Evolutionary conservation across 2,329 filamentous ascomycete species (phyloP).

Genomic region (Colletotrichum musicola): DNA sequence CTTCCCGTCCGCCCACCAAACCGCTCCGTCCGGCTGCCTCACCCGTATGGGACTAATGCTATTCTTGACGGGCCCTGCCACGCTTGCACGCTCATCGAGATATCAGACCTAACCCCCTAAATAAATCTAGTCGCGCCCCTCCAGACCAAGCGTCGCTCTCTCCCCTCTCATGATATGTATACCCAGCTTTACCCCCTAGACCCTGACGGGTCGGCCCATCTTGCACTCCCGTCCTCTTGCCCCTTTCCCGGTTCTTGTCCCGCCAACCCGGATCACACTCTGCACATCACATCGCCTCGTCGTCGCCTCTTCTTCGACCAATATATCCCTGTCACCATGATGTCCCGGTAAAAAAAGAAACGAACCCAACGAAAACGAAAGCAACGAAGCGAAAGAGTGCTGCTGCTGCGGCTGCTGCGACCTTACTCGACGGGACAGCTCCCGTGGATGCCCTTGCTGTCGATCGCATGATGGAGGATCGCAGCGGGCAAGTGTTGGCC

Average conservation of each 20-base stretch:
- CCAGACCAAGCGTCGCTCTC: not conserved
- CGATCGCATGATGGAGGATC: constrained; percentile 36
- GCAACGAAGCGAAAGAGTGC: not conserved
- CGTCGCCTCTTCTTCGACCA: constrained; percentile 2
- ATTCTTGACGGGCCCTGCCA: constrained; percentile 20
- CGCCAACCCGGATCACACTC: constrained; percentile 20
- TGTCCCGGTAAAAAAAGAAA: constrained; percentile 17
- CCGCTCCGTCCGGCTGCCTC: constrained; percentile 3
- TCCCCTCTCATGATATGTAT: constrained; percentile 26
- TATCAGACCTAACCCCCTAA: constrained; percentile 32
- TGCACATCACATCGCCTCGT: constrained; percentile 15
- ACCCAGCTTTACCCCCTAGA: constrained; percentile 15
- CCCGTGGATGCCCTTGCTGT: constrained; percentile 23
- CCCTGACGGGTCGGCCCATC: constrained; percentile 22
- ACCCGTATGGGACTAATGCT: constrained; percentile 21
- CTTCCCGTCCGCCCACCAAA: not conserved
- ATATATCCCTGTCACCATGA: constrained; percentile 21
- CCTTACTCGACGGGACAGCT: not conserved
- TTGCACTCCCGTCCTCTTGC: not conserved
- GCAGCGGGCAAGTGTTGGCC: constrained; percentile 44
- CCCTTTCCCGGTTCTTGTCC: constrained; percentile 11
- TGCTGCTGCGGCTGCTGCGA: no score
- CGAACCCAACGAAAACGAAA: not conserved
- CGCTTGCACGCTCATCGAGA: constrained; percentile 23
- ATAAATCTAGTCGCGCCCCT: constrained; percentile 12